Conservation (phyloP, 2,329 filamentous ascomycete genomes). For the Chrysosporium queenslandicum region DNA sequence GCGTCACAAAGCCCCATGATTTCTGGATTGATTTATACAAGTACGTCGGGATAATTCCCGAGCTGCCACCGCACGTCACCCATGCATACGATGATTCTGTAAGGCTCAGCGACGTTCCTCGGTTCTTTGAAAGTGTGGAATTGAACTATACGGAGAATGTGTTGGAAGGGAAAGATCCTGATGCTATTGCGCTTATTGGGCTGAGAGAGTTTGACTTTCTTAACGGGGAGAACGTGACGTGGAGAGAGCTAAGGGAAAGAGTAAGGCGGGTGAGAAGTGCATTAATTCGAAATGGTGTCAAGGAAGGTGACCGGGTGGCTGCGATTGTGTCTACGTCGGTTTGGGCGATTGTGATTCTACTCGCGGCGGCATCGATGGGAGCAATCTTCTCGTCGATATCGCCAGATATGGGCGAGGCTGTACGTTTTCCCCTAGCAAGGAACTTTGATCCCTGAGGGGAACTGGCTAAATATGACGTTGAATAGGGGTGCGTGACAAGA, state of each 20-base stretch:
- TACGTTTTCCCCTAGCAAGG: conserved; percentile 6
- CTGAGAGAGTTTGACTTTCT: conserved; percentile 32
- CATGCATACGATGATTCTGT: conserved; percentile 31
- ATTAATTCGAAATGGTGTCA: conserved; percentile 30
- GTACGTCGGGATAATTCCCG: conserved; percentile 30
- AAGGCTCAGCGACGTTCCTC: conserved; percentile 31
- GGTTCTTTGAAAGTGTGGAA: conserved; percentile 31
- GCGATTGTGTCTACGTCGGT: conserved; percentile 37
- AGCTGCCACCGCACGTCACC: conserved; percentile 25
- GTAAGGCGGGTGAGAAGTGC: conserved; percentile 33
- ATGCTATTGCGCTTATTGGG: conserved; percentile 33
- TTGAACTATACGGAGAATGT: conserved; percentile 38
- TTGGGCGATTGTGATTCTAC: conserved; percentile 35
- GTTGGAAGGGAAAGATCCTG: conserved; percentile 28
- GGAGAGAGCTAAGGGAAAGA: conserved; percentile 32
- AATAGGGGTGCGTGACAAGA: conserved; percentile 27
- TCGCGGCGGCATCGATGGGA: conserved; percentile 35
- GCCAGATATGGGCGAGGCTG: conserved; percentile 36
- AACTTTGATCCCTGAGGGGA: background rate
- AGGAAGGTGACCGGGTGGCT: conserved; percentile 32
- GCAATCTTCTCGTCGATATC: conserved; percentile 38
- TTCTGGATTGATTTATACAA: conserved; percentile 39
- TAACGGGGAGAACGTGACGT: conserved; percentile 32
- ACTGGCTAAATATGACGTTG: background rate
- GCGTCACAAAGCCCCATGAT: conserved; percentile 31